Evolutionary conservation across 2,329 filamentous ascomycete species (phyloP), one percentile per base, ranked within the genome.

Genomic region (Pseudopithomyces chartarum): DNA sequence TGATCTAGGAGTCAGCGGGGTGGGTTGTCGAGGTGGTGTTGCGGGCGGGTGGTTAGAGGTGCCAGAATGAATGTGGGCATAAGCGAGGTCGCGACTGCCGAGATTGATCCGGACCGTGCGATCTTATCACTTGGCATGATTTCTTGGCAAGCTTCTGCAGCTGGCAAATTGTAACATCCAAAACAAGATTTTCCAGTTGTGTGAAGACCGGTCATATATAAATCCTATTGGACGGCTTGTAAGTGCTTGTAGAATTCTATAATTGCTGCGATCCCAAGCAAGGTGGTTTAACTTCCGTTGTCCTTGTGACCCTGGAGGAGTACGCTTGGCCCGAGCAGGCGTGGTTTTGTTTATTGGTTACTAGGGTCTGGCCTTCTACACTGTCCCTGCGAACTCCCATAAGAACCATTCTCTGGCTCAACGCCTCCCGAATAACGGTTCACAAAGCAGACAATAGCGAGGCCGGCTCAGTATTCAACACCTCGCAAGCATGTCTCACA

Each of bases 401-500:
- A 43, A 61, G 56, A 54, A 61, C 48, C 61, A 46, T 56, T 59
- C 54, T 54, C 63, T 64, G 60, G 47, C 58, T 56, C 59, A 52
- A 61, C 54, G 44, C n/a, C 26, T 58, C 52, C 53, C 63, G 56
- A 68, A 65, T 64, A 64, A 62, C 60, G 52, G 53, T 57, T 56
- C 55, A 55, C 59, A 58, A 52, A 52, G 58, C 60, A 52, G 59
- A 46, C 50, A 57, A 65, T 60, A 62, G 58, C 56, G 45, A 60
- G 62, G 56, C 59, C 50, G 46, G 26, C 50, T 52, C 38, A 44
- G 55, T 56, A 52, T 53, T 22, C 20, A 39, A 29, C 29, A 62
- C 43, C 48, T 55, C 49, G 40, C 58, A 71, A 78, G 59, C 66
- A 87, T 87, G 85, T 87, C 85, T 65, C 77, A 81, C 67, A 80